These are phyloP conservation scores for Scolecobasidium constrictum DNA, from an alignment of 2,329 filamentous ascomycete species.

Conservation along the genomic window DNA sequence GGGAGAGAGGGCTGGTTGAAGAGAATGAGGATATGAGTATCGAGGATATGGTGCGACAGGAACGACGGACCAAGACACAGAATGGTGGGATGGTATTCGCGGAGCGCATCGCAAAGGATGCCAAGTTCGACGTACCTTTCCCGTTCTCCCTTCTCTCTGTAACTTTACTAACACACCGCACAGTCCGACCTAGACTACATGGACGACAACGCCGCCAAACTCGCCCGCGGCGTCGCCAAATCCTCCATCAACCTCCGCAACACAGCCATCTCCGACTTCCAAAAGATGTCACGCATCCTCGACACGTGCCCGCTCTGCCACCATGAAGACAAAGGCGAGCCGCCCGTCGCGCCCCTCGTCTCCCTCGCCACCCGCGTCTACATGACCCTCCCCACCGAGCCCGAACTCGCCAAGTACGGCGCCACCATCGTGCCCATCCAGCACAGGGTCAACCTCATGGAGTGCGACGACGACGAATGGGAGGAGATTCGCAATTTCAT, in stretches of 20 bases:
- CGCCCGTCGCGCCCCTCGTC: constrained; percentile 71
- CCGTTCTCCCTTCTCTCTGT: constrained; percentile 2
- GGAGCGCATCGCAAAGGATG: constrained; percentile 88
- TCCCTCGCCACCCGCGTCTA: constrained; percentile 79
- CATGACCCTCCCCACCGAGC: constrained; percentile 79
- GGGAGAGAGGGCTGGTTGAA: constrained; percentile 72
- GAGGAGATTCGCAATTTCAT: constrained; percentile 95
- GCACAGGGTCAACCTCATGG: constrained; percentile 81
- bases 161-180: constrained; percentile 12
- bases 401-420: constrained; percentile 72
- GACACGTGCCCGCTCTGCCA: constrained; percentile 86
- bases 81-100: constrained; percentile 76
- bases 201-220: constrained; percentile 88
- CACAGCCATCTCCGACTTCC: constrained; percentile 75
- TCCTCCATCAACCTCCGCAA: constrained; percentile 82
- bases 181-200: constrained; percentile 83
- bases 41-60: constrained; percentile 94
- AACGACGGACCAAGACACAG: constrained; percentile 71
- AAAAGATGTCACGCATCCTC: constrained; percentile 76
- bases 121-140: constrained; percentile 64
- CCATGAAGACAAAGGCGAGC: constrained; percentile 70
- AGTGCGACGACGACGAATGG: constrained; percentile 99
- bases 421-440: constrained; percentile 83
- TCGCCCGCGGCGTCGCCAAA: constrained; percentile 79
- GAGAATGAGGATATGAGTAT: constrained; percentile 95